These are phyloP conservation scores for Diutina rugosa DNA, from an alignment of 1,139 yeast species.

Conservation along the genomic window DNA sequence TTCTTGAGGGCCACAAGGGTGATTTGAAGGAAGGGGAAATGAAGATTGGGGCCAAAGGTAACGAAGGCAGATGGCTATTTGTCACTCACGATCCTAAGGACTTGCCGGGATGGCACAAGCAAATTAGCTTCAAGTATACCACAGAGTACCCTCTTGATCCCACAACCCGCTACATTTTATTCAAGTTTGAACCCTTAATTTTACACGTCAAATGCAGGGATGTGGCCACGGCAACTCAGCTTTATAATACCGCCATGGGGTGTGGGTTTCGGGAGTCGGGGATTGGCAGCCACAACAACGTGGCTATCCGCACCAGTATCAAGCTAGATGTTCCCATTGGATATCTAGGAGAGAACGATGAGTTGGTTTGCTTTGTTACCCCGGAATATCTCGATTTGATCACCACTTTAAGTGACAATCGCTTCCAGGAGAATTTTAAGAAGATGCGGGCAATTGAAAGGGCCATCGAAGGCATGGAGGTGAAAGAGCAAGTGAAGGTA, in stretches of 20 bases:
- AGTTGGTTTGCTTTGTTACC: conserved; percentile 30
- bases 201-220: conserved; percentile 72
- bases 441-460: conserved; percentile 37
- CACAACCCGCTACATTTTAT: conserved; percentile 43
- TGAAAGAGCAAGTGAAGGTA: conserved; percentile 2
- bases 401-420: conserved; percentile 37
- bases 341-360: conserved; percentile 20
- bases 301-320: conserved; percentile 63
- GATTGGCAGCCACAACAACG: conserved; percentile 67
- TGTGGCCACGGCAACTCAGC: conserved; percentile 38
- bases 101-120: conserved; percentile 39
- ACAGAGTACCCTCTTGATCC: conserved; percentile 2
- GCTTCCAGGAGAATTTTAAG: conserved; percentile 50
- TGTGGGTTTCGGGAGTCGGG: conserved; percentile 87
- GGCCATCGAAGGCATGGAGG: conserved; percentile 22
- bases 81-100: conserved; percentile 53
- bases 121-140: conserved; percentile 14
- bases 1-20: conserved; percentile 48
- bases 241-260: conserved; percentile 63
- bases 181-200: conserved; percentile 75
- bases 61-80: conserved; percentile 76
- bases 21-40: conserved; percentile 6
- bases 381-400: conserved; percentile 34
- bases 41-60: conserved; percentile 74
- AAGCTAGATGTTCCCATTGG: conserved; percentile 69